Base-by-base conservation (phyloP, 371 early-diverging fungal species). In the Actinomortierella wolfii region DNA sequence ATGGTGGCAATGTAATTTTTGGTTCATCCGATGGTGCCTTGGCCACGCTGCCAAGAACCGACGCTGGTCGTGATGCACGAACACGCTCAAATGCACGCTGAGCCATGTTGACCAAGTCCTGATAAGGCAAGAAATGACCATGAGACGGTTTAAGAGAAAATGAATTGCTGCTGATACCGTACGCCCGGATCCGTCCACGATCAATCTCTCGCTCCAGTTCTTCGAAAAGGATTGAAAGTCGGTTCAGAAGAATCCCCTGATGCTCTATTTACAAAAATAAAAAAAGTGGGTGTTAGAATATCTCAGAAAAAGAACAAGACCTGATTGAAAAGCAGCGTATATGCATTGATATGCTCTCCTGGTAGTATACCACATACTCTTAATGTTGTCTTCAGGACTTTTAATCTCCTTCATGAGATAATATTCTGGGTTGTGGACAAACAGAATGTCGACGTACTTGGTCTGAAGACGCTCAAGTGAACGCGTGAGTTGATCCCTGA, bases 151-250 rank as follows among this genome's bases (percentile, higher is more conserved):
- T 53, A n/a, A 76, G 53, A 0, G 76, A 57, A 47, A 76, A 76
- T 23, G 74, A 73, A 29, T 74, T 76, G 25, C 73, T 71, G 51
- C 68, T 67, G 25, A 76, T 64, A 0, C 76, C 76, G 45, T 76
- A 76, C 2, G 76, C 51, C 2, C 59, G 58, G 43, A 76, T 76
- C 25, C 61, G 56, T 1, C 74, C 76, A 11, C 59, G 57, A 11
- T 66, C 56, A 48, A 76, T 67, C 48, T 66, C 76, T 24, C 67
- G 54, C 51, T 76, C 76, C 25, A 76, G 55, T 15, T 54, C 67
- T 44, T 74, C 75, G 28, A 76, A 76, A 1, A 71, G 43, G 14
- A 57, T 26, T 13, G 57, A 28, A 3, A 76, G 28, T 1, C 76
- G 62, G 9, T 63, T 39, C 23, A 76, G 18, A 9, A 76, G 55